Base-by-base conservation (phyloP, 352 stramenopile species). In the Pythium vanterpoolii region DNA sequence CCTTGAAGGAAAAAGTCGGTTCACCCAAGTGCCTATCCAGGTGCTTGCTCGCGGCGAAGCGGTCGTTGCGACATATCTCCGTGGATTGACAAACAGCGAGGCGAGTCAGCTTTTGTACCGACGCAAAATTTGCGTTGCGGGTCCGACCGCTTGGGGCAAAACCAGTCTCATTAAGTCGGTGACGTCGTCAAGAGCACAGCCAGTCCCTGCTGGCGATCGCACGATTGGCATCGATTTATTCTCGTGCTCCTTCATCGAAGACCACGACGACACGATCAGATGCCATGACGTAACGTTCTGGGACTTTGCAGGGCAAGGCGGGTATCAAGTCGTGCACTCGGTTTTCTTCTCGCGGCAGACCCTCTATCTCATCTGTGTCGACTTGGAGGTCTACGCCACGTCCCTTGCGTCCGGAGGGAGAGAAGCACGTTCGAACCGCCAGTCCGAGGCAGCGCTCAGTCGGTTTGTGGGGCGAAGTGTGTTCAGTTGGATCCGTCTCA, bases 121-220 rank as follows among this genome's bases (percentile, higher is more conserved):
- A 10, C 60, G 28, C 24, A 77, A 77, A 26, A 46, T 74, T 0
- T 74, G 70, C 30, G 56, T 77, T 2, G 52, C 67, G 11, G 70
- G 70, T 2, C 60, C 66, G 18, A 77, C 51, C 11, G 43, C 52
- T 18, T 69, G 59, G 60, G 66, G 70, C 4, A 77, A 74, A 45
- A 77, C 70, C 0, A 74, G 66, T 27, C 49, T 77, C 30, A 66
- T 74, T 44, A 74, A 72, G 45, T 72, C 55, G n/a, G 51, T 74
- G 8, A 64, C 34, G 13, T 52, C 45, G 18, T 40, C 28, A n/a
- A 27, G 28, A 38, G 38, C 52, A 4, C 56, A 44, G 10, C 48
- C 62, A 5, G 61, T 68, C 27, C 23, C 18, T 2, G 47, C 55
- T 21, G 61, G 66, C 19, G 33, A 64, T 18, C 68, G 59, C 11